Base-by-base conservation (phyloP, 2,329 filamentous ascomycete genomes). In the Sarocladium oryzae region DNA sequence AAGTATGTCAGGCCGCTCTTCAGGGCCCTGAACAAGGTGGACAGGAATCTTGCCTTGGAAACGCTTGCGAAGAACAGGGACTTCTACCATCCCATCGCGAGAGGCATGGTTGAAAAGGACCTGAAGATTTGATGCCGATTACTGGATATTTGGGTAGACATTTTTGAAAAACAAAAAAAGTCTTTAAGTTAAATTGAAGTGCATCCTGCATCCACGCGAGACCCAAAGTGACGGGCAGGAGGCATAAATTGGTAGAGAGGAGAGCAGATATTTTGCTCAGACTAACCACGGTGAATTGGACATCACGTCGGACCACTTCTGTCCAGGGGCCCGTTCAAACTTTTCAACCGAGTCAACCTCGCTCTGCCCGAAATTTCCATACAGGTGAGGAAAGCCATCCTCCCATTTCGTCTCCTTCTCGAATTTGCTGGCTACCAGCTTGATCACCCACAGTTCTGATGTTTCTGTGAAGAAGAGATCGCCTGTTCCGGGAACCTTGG, bases 71-170 rank as follows among this genome's bases (percentile, higher is more conserved):
- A 86, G 77, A 86, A 96, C 66, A 87, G 79, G 69, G 85, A 90
- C 56, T 97, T 97, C 64, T 99, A 97, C 65, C 92, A 97, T 64
- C 93, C 93, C 2, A 96, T 97, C 60, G 96, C 91, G 66, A 81
- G 82, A 55, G 81, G 76, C 7, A 87, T 95, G 82, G 83, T 95
- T 2, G 87, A 89, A 70, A 96, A 95, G 76, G 88, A 95, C 67
- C 69, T 95, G 32, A 77, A 75, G 32, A 55, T 68, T 35, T 64
- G 63, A 52, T 56, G n/a, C 15, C 16, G 16, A 4, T 21, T 7
- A 15, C 10, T 36, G 33, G 37, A n/a, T n/a, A n/a, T n/a, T n/a
- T n/a, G n/a, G n/a, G n/a, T n/a, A n/a, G n/a, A n/a, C n/a, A n/a
- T n/a, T n/a, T n/a, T n/a, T n/a, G n/a, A n/a, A n/a, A n/a, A n/a